These are phyloP conservation scores for Fusarium mexicanum DNA, from an alignment of 2,329 filamentous ascomycete species.

Conservation along the genomic window DNA sequence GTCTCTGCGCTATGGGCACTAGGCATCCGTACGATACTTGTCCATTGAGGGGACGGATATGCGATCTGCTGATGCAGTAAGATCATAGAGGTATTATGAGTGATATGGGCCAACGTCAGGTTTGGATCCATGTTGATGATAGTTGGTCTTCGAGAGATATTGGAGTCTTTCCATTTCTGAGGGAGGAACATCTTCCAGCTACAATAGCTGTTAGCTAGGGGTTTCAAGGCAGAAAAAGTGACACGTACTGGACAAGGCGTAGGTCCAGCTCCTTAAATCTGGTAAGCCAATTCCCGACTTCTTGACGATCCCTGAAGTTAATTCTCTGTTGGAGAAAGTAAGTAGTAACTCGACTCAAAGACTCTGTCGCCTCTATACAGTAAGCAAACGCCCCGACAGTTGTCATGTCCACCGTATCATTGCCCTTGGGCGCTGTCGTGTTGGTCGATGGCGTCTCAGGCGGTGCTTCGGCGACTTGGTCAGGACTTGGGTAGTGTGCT, in stretches of 20 bases:
- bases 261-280: constrained; percentile 60
- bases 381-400: constrained; percentile 58
- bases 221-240: rapidly evolving
- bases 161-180: constrained; percentile 49
- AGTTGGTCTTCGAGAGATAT: constrained; percentile 40
- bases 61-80: constrained; percentile 60
- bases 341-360: constrained; percentile 54
- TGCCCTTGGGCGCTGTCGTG: not conserved
- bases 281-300: constrained; percentile 55
- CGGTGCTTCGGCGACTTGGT: constrained; percentile 15
- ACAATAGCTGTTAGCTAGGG: rapidly evolving
- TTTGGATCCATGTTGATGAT: constrained; percentile 57
- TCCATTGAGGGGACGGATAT: constrained; percentile 50
- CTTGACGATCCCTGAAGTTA: constrained; percentile 50
- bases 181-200: constrained; percentile 50
- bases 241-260: constrained; percentile 52
- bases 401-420: constrained; percentile 43
- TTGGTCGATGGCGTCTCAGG: constrained; percentile 12
- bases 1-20: constrained; percentile 59
- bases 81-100: constrained; percentile 61
- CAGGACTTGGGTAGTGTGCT: constrained; percentile 44
- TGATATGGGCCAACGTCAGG: constrained; percentile 59
- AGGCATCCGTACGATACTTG: constrained; percentile 47
- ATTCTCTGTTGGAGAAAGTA: constrained; percentile 58
- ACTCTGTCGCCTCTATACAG: constrained; percentile 58